Evolutionary conservation across 1,139 yeast genomes (phyloP).

Genomic region (Kluyveromyces marxianus): DNA sequence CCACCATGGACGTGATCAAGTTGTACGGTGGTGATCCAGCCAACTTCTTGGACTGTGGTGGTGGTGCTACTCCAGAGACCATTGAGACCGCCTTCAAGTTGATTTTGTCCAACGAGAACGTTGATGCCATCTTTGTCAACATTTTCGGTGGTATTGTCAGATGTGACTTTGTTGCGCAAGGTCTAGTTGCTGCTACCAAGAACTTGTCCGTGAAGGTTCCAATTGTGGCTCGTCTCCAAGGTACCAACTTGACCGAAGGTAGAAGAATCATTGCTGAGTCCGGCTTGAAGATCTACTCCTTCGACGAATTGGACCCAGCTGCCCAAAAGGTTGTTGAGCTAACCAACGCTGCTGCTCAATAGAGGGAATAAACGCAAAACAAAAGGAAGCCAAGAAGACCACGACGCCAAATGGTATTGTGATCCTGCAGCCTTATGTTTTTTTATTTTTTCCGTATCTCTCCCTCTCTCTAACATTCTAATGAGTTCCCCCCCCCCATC

Average conservation of each 20-base stretch:
- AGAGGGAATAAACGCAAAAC: no score
- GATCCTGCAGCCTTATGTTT: no score
- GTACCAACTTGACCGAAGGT: slow-evolving; percentile 90
- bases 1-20: slow-evolving; percentile 98
- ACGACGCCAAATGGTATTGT: no score
- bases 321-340: slow-evolving; percentile 90
- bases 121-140: slow-evolving; percentile 94
- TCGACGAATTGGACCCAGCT: slow-evolving; percentile 92
- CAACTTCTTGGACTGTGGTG: slow-evolving; percentile 98
- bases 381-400: no score
- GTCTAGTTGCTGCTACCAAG: slow-evolving; percentile 89
- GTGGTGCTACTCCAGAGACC: slow-evolving; percentile 98
- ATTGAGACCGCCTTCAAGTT: slow-evolving; percentile 95
- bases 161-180: slow-evolving; percentile 97
- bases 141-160: slow-evolving; percentile 99
- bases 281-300: slow-evolving; percentile 87
- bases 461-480: no score
- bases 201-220: slow-evolving; percentile 86
- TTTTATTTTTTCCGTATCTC: background rate
- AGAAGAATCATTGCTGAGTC: slow-evolving; percentile 79
- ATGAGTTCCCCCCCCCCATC: no score
- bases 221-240: slow-evolving; percentile 96
- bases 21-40: slow-evolving; percentile 99
- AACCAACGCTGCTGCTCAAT: slow-evolving; percentile 30
- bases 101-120: slow-evolving; percentile 82